Evolutionary conservation across 1,284 basidiomycete genomes (phyloP), one percentile per base, ranked within the genome.

Genomic region (Cryptococcus hybrid): DNA sequence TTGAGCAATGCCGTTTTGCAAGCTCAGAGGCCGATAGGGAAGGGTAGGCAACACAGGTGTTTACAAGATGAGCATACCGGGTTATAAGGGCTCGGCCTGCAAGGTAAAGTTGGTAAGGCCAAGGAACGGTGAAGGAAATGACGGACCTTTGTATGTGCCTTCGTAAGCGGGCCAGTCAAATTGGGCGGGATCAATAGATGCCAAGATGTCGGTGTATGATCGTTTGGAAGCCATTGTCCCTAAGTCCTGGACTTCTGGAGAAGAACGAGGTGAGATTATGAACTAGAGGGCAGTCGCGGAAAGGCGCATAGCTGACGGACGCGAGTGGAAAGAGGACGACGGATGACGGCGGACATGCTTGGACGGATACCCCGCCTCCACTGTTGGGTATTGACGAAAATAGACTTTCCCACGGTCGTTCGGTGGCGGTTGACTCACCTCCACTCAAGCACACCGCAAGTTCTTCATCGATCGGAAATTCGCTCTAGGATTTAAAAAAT

Each of bases 51-150:
- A 5, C 70, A 52, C 1, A 67, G 36, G 6, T 47, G 47, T 12
- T 68, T 50, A 42, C 24, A 24, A 75, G 63, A 50, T 69, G 65
- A 1, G 54, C 39, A 1, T 73, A 59, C 11, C 75, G 71, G 3
- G 67, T 72, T 57, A 76, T 74, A 38, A 74, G 61, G 12, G 75
- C 72, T 51, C 74, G 71, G 34, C 68, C 74, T 74, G 58, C 1
- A 51, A 7, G 12, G 30, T 30, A 30, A 30, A 30, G 30, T 30
- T 30, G 30, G 30, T 30, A 30, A 30, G 30, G 30, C 30, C 3
- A 4, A 30, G 30, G 30, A 30, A 30, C 30, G 30, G 30, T 30
- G 30, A 30, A 3, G 15, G 34, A 15, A 7, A n/a, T 18, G n/a
- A 53, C 63, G 55, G 37, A 72, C 74, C 74, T 57, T 62, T 63